phyloP scores from a whole-genome alignment of 2,329 filamentous ascomycete species.

The Venturia carpophila region DNA sequence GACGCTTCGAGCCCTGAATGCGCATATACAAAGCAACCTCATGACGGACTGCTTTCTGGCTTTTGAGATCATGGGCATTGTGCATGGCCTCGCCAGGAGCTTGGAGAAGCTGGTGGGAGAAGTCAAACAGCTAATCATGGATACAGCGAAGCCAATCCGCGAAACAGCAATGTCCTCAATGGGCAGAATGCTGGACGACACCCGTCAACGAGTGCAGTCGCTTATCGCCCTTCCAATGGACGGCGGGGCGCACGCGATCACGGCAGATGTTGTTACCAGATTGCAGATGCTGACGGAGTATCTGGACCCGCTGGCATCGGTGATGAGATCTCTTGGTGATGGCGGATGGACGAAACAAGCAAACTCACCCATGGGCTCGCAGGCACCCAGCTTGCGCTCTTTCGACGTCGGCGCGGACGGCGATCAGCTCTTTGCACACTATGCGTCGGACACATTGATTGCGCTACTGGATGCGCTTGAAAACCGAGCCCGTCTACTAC shows the following conservation, averaged over 20 bases:
- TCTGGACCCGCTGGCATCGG: conserved; percentile 73
- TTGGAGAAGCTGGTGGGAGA: conserved; percentile 73
- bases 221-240: conserved; percentile 67
- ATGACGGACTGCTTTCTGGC: conserved; percentile 89
- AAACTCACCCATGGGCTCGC: conserved; percentile 33
- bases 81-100: conserved; percentile 69
- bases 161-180: conserved; percentile 88
- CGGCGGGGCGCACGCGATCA: conserved; percentile 68
- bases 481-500: conserved; percentile 59
- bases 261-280: conserved; percentile 76
- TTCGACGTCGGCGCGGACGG: conserved; percentile 88
- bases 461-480: conserved; percentile 68
- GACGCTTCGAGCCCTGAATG: conserved; percentile 81
- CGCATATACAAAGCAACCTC: conserved; percentile 78
- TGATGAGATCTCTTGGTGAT: conserved; percentile 87
- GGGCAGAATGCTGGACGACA: conserved; percentile 75
- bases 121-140: conserved; percentile 72
- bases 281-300: conserved; percentile 83
- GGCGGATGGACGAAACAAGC: conserved; percentile 62
- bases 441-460: conserved; percentile 83
- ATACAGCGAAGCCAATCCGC: conserved; percentile 78
- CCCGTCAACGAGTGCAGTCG: conserved; percentile 57
- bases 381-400: conserved; percentile 62
- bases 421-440: conserved; percentile 78
- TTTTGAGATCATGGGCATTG: conserved; percentile 89